phyloP scores from a whole-genome alignment of 106 monocot genomes.

The Phalaenopsis equestris region DNA sequence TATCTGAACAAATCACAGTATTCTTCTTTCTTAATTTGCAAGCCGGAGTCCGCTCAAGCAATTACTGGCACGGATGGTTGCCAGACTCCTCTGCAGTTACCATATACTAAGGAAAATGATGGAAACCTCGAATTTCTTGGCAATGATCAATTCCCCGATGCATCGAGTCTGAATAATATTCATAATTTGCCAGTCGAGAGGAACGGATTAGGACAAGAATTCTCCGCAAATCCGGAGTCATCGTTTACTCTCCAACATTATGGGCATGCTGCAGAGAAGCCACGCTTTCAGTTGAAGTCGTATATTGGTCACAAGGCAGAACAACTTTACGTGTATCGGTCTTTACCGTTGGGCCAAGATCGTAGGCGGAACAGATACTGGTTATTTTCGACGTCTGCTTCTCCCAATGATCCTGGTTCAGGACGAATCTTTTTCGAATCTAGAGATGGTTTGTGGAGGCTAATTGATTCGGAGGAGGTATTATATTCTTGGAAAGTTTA shows the following conservation, averaged over 20 bases:
- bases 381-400: slow-evolving; percentile 86
- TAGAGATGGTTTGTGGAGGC: slow-evolving; percentile 77
- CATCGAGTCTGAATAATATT: slow-evolving; percentile 19
- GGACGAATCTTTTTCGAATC: slow-evolving; percentile 97
- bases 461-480: slow-evolving; percentile 99
- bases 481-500: not conserved
- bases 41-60: slow-evolving; percentile 37
- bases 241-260: slow-evolving; percentile 35
- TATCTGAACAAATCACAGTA: slow-evolving; percentile 50
- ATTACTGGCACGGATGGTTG: slow-evolving; percentile 30
- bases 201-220: slow-evolving; percentile 47
- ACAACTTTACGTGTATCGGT: slow-evolving; percentile 84
- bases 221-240: slow-evolving; percentile 31
- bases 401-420: slow-evolving; percentile 79
- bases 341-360: slow-evolving; percentile 92
- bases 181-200: slow-evolving; percentile 33
- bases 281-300: slow-evolving; percentile 78
- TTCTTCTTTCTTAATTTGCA: slow-evolving; percentile 37
- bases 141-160: slow-evolving; percentile 33
- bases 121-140: slow-evolving; percentile 25
- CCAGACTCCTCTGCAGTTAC: slow-evolving; percentile 27
- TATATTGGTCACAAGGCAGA: slow-evolving; percentile 90
- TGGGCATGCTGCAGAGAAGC: slow-evolving; percentile 69
- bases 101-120: slow-evolving; percentile 34
- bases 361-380: slow-evolving; percentile 93